Evolutionary conservation across 2,329 filamentous ascomycete genomes (phyloP).

Genomic region (Colletotrichum caudatum): DNA sequence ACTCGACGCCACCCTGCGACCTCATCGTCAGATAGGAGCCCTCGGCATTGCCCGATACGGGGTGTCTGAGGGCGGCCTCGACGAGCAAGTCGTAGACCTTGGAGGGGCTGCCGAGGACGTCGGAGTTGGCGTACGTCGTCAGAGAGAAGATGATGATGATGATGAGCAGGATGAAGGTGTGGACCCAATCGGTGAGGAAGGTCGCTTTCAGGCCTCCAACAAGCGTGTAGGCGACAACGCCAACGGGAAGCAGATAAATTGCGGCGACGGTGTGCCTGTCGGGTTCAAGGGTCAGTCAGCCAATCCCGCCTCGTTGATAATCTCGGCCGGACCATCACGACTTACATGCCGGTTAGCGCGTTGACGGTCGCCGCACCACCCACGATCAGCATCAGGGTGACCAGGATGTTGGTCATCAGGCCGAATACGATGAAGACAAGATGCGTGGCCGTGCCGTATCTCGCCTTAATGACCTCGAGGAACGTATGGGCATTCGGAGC

Average conservation of each 20-base stretch:
- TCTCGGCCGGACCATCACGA: not conserved
- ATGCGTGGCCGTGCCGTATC: slow-evolving; percentile 76
- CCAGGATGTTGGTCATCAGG: slow-evolving; percentile 80
- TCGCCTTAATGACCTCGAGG: slow-evolving; percentile 79
- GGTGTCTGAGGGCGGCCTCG: slow-evolving; percentile 72
- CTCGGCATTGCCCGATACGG: slow-evolving; percentile 78
- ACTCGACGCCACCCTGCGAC: slow-evolving; percentile 73
- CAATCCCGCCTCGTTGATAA: not conserved
- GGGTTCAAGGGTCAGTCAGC: not conserved
- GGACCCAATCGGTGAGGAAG: slow-evolving; percentile 81
- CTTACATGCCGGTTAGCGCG: slow-evolving; percentile 53
- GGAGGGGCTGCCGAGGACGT: slow-evolving; percentile 75
- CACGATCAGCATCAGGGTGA: slow-evolving; percentile 82
- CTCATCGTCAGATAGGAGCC: slow-evolving; percentile 86
- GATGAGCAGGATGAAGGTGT: slow-evolving; percentile 80
- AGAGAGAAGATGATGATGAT: slow-evolving; percentile 84
- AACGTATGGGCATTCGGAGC: slow-evolving; percentile 83
- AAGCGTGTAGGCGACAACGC: slow-evolving; percentile 80
- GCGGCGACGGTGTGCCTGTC: slow-evolving; percentile 69
- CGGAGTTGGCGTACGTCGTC: slow-evolving; percentile 68
- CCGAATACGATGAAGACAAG: slow-evolving; percentile 81
- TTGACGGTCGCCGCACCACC: slow-evolving; percentile 78
- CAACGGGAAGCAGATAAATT: slow-evolving; percentile 84
- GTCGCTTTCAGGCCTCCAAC: slow-evolving; percentile 80
- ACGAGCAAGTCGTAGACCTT: slow-evolving; percentile 76